phyloP scores from a whole-genome alignment of 106 monocot genomes.

The Alisma plantagoaquatica region DNA sequence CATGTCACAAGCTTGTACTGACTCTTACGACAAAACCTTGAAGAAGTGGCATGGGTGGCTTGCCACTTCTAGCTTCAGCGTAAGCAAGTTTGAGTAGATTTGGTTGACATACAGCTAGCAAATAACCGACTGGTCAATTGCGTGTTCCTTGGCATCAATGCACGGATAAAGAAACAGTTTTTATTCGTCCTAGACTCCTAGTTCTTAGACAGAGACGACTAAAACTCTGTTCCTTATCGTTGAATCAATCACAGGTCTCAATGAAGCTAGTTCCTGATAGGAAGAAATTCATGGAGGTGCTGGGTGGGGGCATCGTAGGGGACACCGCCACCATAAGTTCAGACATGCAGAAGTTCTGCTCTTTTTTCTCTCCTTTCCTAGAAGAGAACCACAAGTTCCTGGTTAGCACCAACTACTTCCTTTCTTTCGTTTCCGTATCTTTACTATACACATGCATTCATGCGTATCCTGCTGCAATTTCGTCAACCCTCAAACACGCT shows the following conservation, averaged over 20 bases:
- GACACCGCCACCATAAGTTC: no score
- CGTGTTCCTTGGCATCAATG: not conserved
- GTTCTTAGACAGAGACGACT: not conserved
- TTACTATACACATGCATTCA: no score
- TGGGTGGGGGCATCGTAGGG: not conserved
- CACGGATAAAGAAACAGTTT: not conserved
- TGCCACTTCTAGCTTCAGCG: not conserved
- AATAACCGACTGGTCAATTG: no score
- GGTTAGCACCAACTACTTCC: not conserved
- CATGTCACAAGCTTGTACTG: not conserved
- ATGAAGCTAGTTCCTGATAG: not conserved
- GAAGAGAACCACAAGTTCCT: not conserved
- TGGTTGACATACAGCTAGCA: no score
- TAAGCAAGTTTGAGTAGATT: no score
- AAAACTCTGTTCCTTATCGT: not conserved
- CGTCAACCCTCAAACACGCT: no score
- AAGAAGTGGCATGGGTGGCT: conserved; percentile 4
- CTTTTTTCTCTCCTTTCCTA: not conserved
- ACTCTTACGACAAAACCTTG: not conserved
- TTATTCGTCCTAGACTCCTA: not conserved
- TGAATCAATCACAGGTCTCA: not conserved
- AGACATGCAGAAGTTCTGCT: not conserved
- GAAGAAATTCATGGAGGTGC: not conserved
- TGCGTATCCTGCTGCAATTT: no score
- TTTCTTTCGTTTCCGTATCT: no score